A percentile compares a stretch with the other conserved stretches of the same genome.
Conservation (phyloP, 108 stramenopile genomes). For the Chaetoceros tenuissimus region DNA sequence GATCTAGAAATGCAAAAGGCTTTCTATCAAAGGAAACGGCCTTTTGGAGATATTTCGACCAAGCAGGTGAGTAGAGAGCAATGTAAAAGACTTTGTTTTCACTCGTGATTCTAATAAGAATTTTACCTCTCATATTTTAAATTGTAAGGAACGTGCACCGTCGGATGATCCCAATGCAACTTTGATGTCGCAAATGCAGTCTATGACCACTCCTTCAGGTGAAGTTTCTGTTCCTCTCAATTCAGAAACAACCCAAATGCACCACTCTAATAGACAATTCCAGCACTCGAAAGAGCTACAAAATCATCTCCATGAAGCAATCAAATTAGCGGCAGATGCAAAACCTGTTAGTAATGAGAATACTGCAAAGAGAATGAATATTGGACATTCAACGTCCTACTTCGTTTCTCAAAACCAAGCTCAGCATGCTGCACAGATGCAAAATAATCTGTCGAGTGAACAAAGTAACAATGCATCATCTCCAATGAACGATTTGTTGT, state of each 20-base stretch:
- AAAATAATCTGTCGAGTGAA: no score
- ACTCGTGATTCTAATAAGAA: no score
- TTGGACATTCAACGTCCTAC: constrained; percentile 3
- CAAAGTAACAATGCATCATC: no score
- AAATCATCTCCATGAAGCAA: constrained; percentile 53
- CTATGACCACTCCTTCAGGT: not conserved
- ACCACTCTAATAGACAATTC: not conserved
- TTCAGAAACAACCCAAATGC: not conserved
- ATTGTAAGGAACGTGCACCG: no score
- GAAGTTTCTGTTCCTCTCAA: not conserved
- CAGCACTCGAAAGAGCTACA: constrained; percentile 12
- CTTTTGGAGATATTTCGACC: constrained; percentile 23
- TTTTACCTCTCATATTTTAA: no score
- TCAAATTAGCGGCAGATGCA: constrained; percentile 20
- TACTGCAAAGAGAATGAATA: constrained; percentile 1
- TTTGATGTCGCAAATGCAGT: not conserved
- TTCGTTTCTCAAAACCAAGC: no score
- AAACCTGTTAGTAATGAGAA: not conserved
- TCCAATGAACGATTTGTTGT: no score
- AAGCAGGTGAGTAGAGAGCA: not conserved
- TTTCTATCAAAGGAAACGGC: constrained; percentile 71
- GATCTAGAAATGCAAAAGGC: constrained; percentile 87
- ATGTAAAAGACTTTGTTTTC: no score
- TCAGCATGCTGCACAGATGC: no score
- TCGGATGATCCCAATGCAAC: not conserved